phyloP scores from a whole-genome alignment of 1,139 yeast species.

The Hemisphaericaspora lyxosophila region DNA sequence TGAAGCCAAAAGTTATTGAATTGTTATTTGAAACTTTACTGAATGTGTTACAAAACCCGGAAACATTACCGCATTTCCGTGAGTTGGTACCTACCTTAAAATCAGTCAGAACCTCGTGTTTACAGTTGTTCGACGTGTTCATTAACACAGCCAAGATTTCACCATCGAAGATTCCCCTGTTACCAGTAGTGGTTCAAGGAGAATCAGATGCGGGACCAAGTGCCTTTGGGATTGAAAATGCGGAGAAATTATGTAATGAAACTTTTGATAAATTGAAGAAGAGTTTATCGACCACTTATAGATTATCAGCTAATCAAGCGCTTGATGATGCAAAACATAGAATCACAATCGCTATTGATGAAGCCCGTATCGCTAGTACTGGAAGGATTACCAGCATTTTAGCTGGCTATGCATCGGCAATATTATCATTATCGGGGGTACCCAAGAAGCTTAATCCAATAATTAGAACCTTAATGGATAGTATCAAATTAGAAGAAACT shows the following conservation, averaged over 20 bases:
- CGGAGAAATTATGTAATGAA: constrained; percentile 66
- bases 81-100: constrained; percentile 86
- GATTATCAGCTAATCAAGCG: constrained; percentile 70
- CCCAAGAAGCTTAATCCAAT: constrained; percentile 89
- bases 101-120: constrained; percentile 84
- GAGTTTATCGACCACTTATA: constrained; percentile 65
- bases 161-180: constrained; percentile 72
- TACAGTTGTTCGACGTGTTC: constrained; percentile 76
- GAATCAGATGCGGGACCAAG: constrained; percentile 94
- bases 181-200: constrained; percentile 91
- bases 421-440: constrained; percentile 58
- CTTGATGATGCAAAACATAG: constrained; percentile 79
- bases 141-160: constrained; percentile 74
- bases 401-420: constrained; percentile 76
- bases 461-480: constrained; percentile 90
- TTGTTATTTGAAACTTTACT: constrained; percentile 31
- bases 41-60: constrained; percentile 43
- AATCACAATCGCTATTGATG: constrained; percentile 64
- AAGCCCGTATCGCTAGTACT: constrained; percentile 56
- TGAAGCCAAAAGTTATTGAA: constrained; percentile 15
- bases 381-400: constrained; percentile 63
- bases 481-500: constrained; percentile 75
- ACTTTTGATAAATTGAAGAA: constrained; percentile 66
- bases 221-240: constrained; percentile 81
- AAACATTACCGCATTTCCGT: constrained; percentile 57